Evolutionary conservation across 768 basidiomycete species (phyloP), one percentile per base, ranked within the genome.

Genomic region (Coprinellus micaceus): DNA sequence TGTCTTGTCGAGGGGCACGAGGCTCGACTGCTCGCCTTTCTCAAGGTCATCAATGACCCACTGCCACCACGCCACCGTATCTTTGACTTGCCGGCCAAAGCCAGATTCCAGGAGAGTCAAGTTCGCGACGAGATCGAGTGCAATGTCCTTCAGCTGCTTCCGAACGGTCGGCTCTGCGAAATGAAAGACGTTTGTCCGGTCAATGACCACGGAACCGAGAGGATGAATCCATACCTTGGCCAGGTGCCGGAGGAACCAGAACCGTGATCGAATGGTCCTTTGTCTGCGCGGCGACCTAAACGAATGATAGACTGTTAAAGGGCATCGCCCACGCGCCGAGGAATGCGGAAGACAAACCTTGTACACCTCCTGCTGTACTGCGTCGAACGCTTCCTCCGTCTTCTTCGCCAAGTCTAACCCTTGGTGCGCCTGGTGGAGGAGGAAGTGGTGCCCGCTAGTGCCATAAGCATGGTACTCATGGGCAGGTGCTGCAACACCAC

Each of bases 81-180:
- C 50, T 12, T 33, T 28, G 25, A 52, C 56, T 19, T 17, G 26
- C 41, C 33, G 39, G 12, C 21, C 41, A n/a, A 52, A 57, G n/a
- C 43, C 50, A 3, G 30, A 36, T 37, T 30, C 26, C 26, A 57
- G 44, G 10, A 57, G 50, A 11, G 39, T 28, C 5, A 57, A 41
- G n/a, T 36, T 52, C n/a, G 56, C 56, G 4, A 57, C 56, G 41
- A 57, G 40, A 33, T 57, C 56, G 6, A 57, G 50, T 24, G 41
- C 51, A 3, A 57, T 29, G 21, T 57, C 43, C 4, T 39, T 57
- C 24, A 57, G 50, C 15, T 51, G 49, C 26, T 45, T 52, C 2
- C 51, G 50, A 13, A 52, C 28, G 17, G 41, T 44, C n/a, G 50
- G 50, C 6, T 24, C 43, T 57, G 47, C 21, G 19, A 33, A 21